Evolutionary conservation across 805 yeast species (phyloP).

Genomic region (Nematodospora valgi): DNA sequence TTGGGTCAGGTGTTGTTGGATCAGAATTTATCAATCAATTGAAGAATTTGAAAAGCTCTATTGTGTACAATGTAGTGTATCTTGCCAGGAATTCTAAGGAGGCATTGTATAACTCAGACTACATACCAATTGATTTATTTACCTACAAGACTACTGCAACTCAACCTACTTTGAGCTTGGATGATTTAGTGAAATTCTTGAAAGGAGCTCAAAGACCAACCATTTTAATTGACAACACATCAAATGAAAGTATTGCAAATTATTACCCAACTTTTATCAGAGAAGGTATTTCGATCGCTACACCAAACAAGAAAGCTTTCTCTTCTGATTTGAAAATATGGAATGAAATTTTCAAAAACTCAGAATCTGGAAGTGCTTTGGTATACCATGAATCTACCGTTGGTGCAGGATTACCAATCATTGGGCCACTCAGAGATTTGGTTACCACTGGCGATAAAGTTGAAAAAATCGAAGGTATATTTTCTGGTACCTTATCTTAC

Average conservation of each 20-base stretch:
- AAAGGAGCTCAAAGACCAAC: constrained; percentile 68
- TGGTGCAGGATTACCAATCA: constrained; percentile 96
- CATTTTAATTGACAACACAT: constrained; percentile 91
- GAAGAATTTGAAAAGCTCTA: constrained; percentile 53
- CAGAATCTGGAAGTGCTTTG: constrained; percentile 58
- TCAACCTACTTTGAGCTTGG: constrained; percentile 49
- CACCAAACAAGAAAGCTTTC: constrained; percentile 98
- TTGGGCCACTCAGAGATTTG: constrained; percentile 84
- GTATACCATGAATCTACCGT: constrained; percentile 98
- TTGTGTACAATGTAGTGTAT: constrained; percentile 72
- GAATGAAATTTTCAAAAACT: constrained; percentile 61
- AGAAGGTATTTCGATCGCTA: constrained; percentile 87
- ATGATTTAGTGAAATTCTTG: constrained; percentile 60
- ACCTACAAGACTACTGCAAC: constrained; percentile 52
- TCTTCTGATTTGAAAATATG: constrained; percentile 72
- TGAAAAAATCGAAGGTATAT: constrained; percentile 89
- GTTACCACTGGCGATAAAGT: constrained; percentile 91
- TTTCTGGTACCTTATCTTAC: constrained; percentile 93
- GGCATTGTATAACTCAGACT: constrained; percentile 67
- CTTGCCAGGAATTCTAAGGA: constrained; percentile 69
- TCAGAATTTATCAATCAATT: constrained; percentile 85
- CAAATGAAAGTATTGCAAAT: constrained; percentile 72
- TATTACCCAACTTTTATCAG: constrained; percentile 71
- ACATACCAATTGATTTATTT: constrained; percentile 63
- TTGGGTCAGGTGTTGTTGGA: constrained; percentile 93